Base-by-base conservation (phyloP, 1,284 basidiomycete species). In the Malassezia cuniculi region DNA sequence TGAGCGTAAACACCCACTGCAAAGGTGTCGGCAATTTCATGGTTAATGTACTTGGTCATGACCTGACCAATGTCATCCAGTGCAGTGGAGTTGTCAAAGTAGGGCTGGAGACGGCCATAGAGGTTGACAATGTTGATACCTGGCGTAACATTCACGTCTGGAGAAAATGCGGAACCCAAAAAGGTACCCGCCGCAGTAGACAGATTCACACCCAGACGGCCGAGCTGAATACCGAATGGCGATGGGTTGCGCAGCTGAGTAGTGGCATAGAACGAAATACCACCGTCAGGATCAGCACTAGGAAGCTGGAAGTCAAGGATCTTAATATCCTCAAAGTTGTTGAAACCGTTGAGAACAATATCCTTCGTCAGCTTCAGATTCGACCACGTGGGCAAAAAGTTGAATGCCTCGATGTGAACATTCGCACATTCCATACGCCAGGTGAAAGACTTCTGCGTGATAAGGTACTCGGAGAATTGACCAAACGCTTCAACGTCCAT, bases 41-140 rank as follows among this genome's bases (percentile, higher is more conserved):
- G 74, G 55, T 83, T 83, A 52, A 84, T 71, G 66, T 81, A 83
- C 36, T 75, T 74, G 11, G 80, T 81, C 64, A 84, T 83, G 29
- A 84, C 69, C 41, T 75, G 60, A 2, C 79, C 79, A 35, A 82
- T 68, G 12, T 68, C 55, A 6, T 70, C 70, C 30, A 84, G 73
- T 19, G 74, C 71, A 8, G 69, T 65, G 10, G 72, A 48, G 20
- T 69, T 60, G 46, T 69, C 69, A 14, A 70, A 71, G 48, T 82
- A 78, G 4, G 72, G 74, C 15, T 78, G 54, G 30, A 84, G 71
- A 11, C 71, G 69, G 10, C 82, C 81, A 10, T 58, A 65, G 37
- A 84, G 73, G 2, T 74, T 75, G 53, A 84, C 76, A 34, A 72
- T 71, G 60, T 81, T 81, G 20, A 64, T 48, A 15, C 78, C 78